phyloP scores from a whole-genome alignment of 1,139 yeast species.

The Maudiozyma humilis region DNA sequence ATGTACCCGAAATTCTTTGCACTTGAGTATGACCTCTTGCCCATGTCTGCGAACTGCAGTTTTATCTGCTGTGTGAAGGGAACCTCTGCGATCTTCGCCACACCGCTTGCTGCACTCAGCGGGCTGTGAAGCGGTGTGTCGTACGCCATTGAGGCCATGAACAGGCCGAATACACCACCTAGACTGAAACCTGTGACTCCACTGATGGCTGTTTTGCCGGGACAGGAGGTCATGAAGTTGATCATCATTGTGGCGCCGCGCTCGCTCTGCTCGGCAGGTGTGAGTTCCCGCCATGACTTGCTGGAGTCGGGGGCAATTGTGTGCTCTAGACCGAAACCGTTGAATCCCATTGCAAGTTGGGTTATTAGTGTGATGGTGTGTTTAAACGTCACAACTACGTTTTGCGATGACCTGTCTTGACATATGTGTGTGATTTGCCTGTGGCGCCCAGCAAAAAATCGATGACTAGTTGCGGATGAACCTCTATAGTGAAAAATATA shows the following conservation, averaged over 20 bases:
- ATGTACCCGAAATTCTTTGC: constrained; percentile 94
- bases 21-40: constrained; percentile 69
- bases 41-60: constrained; percentile 87
- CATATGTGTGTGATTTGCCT: constrained; percentile 1
- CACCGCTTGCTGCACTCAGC: constrained; percentile 34
- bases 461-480: background rate
- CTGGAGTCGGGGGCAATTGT: constrained; percentile 29
- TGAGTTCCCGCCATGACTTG: constrained; percentile 60
- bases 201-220: constrained; percentile 84
- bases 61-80: constrained; percentile 93
- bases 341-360: constrained; percentile 30
- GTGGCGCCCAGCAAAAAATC: background rate
- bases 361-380: background rate
- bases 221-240: constrained; percentile 86
- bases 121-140: constrained; percentile 33
- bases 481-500: background rate
- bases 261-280: constrained; percentile 88
- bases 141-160: constrained; percentile 79
- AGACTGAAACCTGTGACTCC: constrained; percentile 92
- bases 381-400: no score
- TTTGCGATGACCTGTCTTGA: background rate
- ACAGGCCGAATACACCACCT: constrained; percentile 93
- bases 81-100: constrained; percentile 56
- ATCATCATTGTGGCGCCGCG: constrained; percentile 82
- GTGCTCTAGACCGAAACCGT: constrained; percentile 36